A percentile compares a stretch with the other conserved stretches of the same genome.
Conservation (phyloP, 495 filamentous ascomycete species). For the Articulospora tetracladia region DNA sequence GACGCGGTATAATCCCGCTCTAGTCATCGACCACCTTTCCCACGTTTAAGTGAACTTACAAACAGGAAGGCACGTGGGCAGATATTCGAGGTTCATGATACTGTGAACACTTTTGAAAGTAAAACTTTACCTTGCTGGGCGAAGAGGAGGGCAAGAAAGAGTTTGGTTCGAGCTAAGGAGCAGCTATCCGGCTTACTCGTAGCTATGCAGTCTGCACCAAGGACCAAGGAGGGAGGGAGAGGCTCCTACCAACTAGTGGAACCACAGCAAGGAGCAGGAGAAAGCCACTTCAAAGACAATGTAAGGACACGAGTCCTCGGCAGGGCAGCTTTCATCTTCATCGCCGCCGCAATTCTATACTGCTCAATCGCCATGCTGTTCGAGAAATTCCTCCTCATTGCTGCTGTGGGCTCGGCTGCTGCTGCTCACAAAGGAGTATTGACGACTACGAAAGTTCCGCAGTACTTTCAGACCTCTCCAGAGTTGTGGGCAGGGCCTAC, state of each 20-base stretch:
- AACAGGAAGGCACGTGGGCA: too few relatives aligned
- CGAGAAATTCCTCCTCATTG: not conserved
- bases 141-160: too few relatives aligned
- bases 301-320: not conserved
- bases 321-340: not conserved
- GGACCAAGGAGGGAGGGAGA: not conserved
- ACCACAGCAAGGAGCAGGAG: not conserved
- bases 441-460: constrained; percentile 32
- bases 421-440: not conserved
- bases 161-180: too few relatives aligned
- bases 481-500: constrained; percentile 47
- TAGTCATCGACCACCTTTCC: too few relatives aligned
- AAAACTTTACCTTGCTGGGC: too few relatives aligned
- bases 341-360: not conserved
- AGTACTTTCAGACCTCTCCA: constrained; percentile 52
- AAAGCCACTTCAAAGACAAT: not conserved
- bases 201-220: not conserved
- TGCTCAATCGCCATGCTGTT: constrained; percentile 5
- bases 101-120: too few relatives aligned
- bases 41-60: too few relatives aligned
- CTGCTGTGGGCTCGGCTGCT: not conserved
- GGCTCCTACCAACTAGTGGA: not conserved
- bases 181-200: not conserved
- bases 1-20: too few relatives aligned
- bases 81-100: too few relatives aligned